Conservation (phyloP, 208 protist species). For the Endotrypanum monterogeii region DNA sequence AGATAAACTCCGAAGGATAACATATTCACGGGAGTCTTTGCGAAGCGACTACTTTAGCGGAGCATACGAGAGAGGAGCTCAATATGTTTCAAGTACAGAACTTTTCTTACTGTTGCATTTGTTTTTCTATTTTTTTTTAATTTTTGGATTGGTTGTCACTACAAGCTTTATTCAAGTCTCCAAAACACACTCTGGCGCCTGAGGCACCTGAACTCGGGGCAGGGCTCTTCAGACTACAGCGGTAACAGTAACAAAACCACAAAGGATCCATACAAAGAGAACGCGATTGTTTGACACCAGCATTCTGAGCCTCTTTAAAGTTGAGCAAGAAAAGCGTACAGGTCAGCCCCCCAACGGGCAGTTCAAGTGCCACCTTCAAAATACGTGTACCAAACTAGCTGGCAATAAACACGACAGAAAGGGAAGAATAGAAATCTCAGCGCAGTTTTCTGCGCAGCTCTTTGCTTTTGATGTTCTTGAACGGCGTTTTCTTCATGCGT, state of each 20-base stretch:
- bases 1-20: not conserved
- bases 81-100: not conserved
- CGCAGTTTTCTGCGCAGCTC: constrained; percentile 28
- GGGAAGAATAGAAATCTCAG: not conserved
- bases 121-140: too few species aligned
- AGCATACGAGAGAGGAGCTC: not conserved
- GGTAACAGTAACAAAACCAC: not conserved
- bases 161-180: too few species aligned
- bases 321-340: not conserved
- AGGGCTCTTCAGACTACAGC: not conserved
- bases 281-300: not conserved
- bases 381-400: too few species aligned
- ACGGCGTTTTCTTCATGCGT: constrained; percentile 18
- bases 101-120: too few species aligned
- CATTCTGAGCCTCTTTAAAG: not conserved
- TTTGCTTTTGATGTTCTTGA: constrained; percentile 25
- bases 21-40: not conserved
- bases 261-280: not conserved
- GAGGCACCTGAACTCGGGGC: not conserved
- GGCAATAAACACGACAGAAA: not conserved
- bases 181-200: too few species aligned
- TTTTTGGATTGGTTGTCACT: not conserved
- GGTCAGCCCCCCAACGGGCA: not conserved
- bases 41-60: not conserved
- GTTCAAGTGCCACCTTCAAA: too few species aligned